Evolutionary conservation across 2,329 filamentous ascomycete species (phyloP), one percentile per base, ranked within the genome.

Genomic region (Alternaria atra): DNA sequence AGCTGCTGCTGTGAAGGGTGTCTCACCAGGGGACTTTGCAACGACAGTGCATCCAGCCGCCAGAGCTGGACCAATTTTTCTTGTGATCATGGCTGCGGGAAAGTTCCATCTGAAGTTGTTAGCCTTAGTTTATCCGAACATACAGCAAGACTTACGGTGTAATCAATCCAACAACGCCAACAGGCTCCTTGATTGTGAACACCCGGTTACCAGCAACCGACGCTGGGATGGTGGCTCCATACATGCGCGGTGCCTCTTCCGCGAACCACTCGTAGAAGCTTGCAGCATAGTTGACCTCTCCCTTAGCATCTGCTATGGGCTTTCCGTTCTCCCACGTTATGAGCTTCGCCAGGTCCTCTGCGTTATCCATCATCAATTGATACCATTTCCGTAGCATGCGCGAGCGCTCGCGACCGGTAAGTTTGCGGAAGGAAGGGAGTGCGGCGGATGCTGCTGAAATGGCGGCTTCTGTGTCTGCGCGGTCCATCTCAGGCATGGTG

Each of bases 41-140:
- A 98, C 94, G 2, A 97, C 91, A 0, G 94, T 97, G 81, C 94
- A 98, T 60, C 95, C 95, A n/a, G 93, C 94, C 17, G 95, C 95
- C 57, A 98, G 84, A 8, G 91, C 91, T 2, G 92, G 82, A 3
- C 81, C 82, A 52, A 84, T 83, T 68, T 84, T 84, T 52, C 82
- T 77, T 25, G 82, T 84, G 5, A 83, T 80, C 81, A 83, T 84
- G 15, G 82, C 82, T 3, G 81, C 81, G 5, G 82, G 82, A 73
- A 96, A 96, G 80, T 97, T 96, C 93, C 92, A 95, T 57, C 84
- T 86, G 58, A 15, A 1, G 1, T 15, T 13, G 20, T 69, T 39
- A 68, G 65, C 47, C 23, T 44, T 8, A 2, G 12, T 32, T 35
- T 13, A 30, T 3, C 8, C 15, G 56, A 15, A 9, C 7, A 2